Conservation (phyloP, 2,329 filamentous ascomycete genomes). For the Aureobasidium sp. region DNA sequence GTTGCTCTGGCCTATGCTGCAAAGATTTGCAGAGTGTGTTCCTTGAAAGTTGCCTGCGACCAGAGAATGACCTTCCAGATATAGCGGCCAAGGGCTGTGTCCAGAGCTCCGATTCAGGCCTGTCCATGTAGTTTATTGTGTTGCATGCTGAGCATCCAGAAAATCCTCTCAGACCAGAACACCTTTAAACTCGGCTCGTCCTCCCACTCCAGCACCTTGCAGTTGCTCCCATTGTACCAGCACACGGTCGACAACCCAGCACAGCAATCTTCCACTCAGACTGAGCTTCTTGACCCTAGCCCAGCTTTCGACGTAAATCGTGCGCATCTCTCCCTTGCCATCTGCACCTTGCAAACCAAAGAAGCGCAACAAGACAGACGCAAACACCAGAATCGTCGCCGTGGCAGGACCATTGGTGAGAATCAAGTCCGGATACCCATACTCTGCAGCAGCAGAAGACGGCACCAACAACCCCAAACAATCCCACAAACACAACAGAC, state of each 20-base stretch:
- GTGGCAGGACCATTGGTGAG: conserved; percentile 86
- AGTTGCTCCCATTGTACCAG: conserved; percentile 74
- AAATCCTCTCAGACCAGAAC: conserved; percentile 20
- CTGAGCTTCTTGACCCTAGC: conserved; percentile 77
- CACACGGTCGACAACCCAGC: conserved; percentile 66
- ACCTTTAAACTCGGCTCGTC: conserved; percentile 38
- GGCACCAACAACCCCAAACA: conserved; percentile 13
- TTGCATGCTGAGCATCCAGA: not conserved
- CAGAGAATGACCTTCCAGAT: no score
- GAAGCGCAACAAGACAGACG: conserved; percentile 50
- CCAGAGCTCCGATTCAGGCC: not conserved
- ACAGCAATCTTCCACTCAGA: conserved; percentile 71
- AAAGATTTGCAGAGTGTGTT: not conserved
- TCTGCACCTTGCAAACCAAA: conserved; percentile 35
- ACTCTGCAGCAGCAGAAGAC: not conserved
- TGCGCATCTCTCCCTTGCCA: conserved; percentile 53
- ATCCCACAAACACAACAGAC: conserved; percentile 52
- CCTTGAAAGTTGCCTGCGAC: no score
- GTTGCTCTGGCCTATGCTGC: not conserved
- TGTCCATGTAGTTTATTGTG: not conserved
- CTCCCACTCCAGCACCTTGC: conserved; percentile 39
- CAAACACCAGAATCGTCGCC: conserved; percentile 66
- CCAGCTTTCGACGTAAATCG: conserved; percentile 89
- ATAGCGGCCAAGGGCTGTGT: not conserved
- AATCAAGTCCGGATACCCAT: conserved; percentile 62